These are phyloP conservation scores for Escovopsis weberi DNA, from an alignment of 2,329 filamentous ascomycete species.

Conservation along the genomic window DNA sequence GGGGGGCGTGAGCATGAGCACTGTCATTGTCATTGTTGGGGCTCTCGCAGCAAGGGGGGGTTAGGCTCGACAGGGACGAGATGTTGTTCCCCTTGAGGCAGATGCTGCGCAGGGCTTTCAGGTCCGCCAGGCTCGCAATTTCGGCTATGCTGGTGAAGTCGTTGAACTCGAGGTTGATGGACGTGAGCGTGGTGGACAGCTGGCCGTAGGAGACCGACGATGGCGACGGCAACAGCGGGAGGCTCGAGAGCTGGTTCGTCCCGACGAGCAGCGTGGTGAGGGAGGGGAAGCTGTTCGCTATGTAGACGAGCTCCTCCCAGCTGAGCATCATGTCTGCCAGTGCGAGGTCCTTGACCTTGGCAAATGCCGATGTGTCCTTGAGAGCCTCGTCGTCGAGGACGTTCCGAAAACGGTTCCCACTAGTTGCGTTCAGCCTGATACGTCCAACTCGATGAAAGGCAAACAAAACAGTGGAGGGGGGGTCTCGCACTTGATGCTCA, in stretches of 20 bases:
- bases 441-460: no score
- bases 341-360: slow-evolving; percentile 42
- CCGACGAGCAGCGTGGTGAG: slow-evolving; percentile 37
- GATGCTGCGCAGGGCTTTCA: slow-evolving; percentile 40
- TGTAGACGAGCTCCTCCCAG: slow-evolving; percentile 47
- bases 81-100: slow-evolving; percentile 71
- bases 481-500: slow-evolving; percentile 52
- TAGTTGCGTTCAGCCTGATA: slow-evolving; percentile 17
- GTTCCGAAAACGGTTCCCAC: slow-evolving; percentile 56
- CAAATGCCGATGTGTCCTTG: slow-evolving; percentile 27
- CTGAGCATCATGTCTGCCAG: slow-evolving; percentile 52
- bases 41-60: slow-evolving; percentile 8
- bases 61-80: slow-evolving; percentile 17
- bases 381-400: slow-evolving; percentile 21
- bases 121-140: slow-evolving; percentile 35
- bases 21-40: no score
- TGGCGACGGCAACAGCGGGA: slow-evolving; percentile 21
- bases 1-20: no score
- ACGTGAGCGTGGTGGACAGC: slow-evolving; percentile 39
- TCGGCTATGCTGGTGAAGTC: slow-evolving; percentile 45
- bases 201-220: slow-evolving; percentile 17
- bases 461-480: no score
- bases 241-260: slow-evolving; percentile 40
- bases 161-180: slow-evolving; percentile 60
- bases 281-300: slow-evolving; percentile 38